Base-by-base conservation (phyloP, 106 monocot species). In the Dioscorea alata region DNA sequence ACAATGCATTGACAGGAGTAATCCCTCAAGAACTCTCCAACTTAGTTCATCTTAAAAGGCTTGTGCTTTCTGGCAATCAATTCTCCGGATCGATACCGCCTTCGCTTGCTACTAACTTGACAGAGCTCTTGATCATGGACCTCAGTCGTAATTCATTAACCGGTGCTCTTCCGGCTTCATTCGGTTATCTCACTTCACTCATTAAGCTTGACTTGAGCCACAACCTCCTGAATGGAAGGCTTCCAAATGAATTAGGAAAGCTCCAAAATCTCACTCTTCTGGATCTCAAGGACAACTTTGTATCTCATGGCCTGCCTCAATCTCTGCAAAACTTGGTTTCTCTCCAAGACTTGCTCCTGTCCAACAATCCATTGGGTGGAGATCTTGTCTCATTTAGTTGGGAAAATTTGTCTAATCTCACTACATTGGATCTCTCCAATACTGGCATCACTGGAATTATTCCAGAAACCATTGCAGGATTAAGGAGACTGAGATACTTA, bases 131-230 rank as follows among this genome's bases (percentile, higher is more conserved):
- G 71, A 85, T 94, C 50, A 16, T 87, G 16, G 83, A 94, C 61
- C 61, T 89, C 23, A 84, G 81, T 67, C 71, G 81, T 49, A 89
- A 93, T 23, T 69, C 61, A 28, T 65, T 93, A 2, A 35, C 31
- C 8, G 93, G 93, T 18, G 57, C 70, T n/a, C 61, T 90, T 4
- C 87, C 87, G 19, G 28, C 75, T 7, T 75, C 84, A 4, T 34
- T 87, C 49, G 84, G 87, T 23, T 54, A 73, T 21, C 69, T 94
- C 16, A 51, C 35, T 20, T 78, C 87, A 32, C 82, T 94, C 17
- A 50, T 94, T 1, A 94, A 90, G 78, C 65, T 94, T 10, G 94
- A 94, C 22, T 52, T 94, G 71, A 94, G 90, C 79, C 77, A 77
- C 80, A 94, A 94, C 49, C 12, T 61, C 4, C 62, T 94, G 6